Evolutionary conservation across 2,329 filamentous ascomycete genomes (phyloP), one percentile per base, ranked within the genome.

Genomic region (Phialophora macrospora): DNA sequence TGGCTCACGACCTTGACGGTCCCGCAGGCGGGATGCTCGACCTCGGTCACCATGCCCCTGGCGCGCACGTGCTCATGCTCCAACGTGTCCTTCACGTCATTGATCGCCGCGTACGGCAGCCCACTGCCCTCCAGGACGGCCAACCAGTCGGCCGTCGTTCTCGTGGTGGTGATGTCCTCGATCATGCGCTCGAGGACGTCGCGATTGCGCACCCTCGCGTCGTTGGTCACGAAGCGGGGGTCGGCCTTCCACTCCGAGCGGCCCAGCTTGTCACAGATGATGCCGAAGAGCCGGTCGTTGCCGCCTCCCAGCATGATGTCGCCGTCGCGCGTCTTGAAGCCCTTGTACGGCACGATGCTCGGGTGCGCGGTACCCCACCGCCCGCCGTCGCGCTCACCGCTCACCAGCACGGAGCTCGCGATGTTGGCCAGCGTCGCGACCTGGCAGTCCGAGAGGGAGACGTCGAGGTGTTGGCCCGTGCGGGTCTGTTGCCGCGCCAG

Each of bases 361-460:
- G 94, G 95, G 82, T 99, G 95, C 51, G 94, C 94, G 3, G 95
- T 99, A 6, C 95, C 95, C 94, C 95, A 98, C 69, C 95, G 85
- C 0, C 95, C 95, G 0, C 88, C 86, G 75, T 99, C 95, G 71
- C 89, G 90, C 77, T 97, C 80, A 1, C 93, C 93, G 72, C 91
- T 96, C 68, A 98, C 90, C 49, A 99, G 81, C 66, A 90, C 92
- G 66, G 93, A 97, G 75, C 92, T 96, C 8, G 94, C 95, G 74
- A 99, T 92, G 75, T 98, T 99, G n/a, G 92, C 88, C 52, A 99
- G 80, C 0, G 93, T 97, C 0, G 93, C 95, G 20, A 95, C 93
- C 75, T 99, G 95, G 73, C 93, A 97, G 76, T 99, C 95, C 70
- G 92, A 96, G 65, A 99, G 80, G 0, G 92, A 88, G 22, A 95